Evolutionary conservation across 495 filamentous ascomycete species (phyloP).

Genomic region (Aspergillus homomorphus): DNA sequence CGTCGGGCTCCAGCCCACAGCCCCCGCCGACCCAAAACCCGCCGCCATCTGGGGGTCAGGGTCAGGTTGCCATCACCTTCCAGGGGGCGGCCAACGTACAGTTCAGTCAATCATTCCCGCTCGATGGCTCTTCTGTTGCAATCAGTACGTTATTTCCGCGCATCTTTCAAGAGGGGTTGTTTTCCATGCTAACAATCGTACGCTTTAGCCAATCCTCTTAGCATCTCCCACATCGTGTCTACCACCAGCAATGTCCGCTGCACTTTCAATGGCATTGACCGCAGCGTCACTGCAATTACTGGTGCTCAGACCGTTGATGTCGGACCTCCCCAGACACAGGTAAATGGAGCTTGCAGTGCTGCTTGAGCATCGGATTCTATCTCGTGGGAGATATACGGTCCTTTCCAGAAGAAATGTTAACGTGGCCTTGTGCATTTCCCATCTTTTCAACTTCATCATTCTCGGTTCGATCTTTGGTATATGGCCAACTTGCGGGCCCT

Average conservation of each 20-base stretch:
- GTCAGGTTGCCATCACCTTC: slow-evolving; percentile 10
- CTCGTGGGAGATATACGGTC: no score
- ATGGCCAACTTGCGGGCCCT: no score
- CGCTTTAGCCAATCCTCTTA: slow-evolving; percentile 9
- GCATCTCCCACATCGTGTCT: slow-evolving; percentile 14
- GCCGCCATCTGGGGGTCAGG: background rate
- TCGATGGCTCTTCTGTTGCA: background rate
- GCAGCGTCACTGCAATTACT: slow-evolving; percentile 21
- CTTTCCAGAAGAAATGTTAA: no score
- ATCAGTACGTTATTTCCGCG: slow-evolving; percentile 8
- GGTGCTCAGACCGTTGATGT: slow-evolving; percentile 26
- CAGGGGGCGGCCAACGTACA: slow-evolving; percentile 10
- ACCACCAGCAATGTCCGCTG: slow-evolving; percentile 8
- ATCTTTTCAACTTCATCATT: no score
- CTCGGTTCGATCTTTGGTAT: no score
- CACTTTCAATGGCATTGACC: slow-evolving; percentile 26
- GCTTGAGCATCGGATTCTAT: slow-evolving; percentile 4
- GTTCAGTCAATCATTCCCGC: slow-evolving; percentile 10
- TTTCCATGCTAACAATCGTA: background rate
- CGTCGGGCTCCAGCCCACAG: background rate
- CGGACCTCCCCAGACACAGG: slow-evolving; percentile 31
- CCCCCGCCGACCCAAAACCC: background rate
- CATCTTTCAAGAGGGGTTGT: background rate
- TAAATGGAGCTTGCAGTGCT: slow-evolving; percentile 22
- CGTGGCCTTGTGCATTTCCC: no score